A percentile compares a stretch with the other conserved stretches of the same genome.
phyloP scores from a whole-genome alignment of 2,329 filamentous ascomycete genomes.

The Botrytis deweyae region DNA sequence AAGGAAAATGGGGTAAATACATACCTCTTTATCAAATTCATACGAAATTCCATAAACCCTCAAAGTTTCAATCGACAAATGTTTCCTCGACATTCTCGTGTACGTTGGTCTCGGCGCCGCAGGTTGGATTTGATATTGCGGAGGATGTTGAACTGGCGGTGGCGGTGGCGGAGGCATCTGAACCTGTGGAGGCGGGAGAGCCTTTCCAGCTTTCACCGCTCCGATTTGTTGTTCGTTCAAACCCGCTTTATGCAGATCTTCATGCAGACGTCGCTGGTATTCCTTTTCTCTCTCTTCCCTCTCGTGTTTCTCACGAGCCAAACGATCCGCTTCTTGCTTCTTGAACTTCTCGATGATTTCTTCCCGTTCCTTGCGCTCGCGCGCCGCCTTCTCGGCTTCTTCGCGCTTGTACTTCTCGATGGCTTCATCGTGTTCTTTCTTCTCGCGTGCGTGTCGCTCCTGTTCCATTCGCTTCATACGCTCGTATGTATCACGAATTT shows the following conservation, averaged over 20 bases:
- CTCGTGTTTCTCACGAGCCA: slow-evolving; percentile 50
- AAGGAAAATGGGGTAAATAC: background rate
- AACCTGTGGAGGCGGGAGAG: background rate
- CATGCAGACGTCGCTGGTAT: slow-evolving; percentile 52
- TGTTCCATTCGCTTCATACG: slow-evolving; percentile 45
- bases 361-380: slow-evolving; percentile 37
- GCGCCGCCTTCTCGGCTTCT: slow-evolving; percentile 33
- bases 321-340: slow-evolving; percentile 41
- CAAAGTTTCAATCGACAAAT: slow-evolving; percentile 63
- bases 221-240: slow-evolving; percentile 58
- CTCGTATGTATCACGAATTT: slow-evolving; percentile 38
- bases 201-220: slow-evolving; percentile 50
- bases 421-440: slow-evolving; percentile 50
- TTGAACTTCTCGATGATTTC: slow-evolving; percentile 44
- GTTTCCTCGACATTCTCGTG: slow-evolving; percentile 61
- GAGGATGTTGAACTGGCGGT: slow-evolving; percentile 17
- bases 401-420: slow-evolving; percentile 45
- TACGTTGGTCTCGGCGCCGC: slow-evolving; percentile 52
- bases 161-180: background rate
- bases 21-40: slow-evolving; percentile 47
- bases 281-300: slow-evolving; percentile 46
- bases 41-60: slow-evolving; percentile 56
- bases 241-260: slow-evolving; percentile 58
- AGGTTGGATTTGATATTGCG: background rate
- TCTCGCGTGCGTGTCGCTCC: slow-evolving; percentile 46